Percentiles rank a stretch among this genome's conserved stretches.
These are phyloP conservation scores for Diversispora epigaea DNA, from an alignment of 192 early-diverging fungal species.

Conservation along the genomic window DNA sequence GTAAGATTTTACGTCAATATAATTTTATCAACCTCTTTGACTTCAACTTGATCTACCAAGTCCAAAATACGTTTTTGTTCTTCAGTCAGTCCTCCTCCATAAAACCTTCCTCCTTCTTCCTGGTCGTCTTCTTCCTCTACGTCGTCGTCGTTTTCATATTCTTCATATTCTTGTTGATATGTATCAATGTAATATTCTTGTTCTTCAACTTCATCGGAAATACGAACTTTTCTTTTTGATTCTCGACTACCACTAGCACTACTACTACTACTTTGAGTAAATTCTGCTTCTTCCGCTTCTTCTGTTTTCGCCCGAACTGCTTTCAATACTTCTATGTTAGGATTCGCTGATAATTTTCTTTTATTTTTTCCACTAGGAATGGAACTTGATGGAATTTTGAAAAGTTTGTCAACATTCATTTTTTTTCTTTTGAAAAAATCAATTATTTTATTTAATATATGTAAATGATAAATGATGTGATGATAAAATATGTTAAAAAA, in stretches of 20 bases:
- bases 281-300: slow-evolving; percentile 36
- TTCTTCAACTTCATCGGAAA: slow-evolving; percentile 36
- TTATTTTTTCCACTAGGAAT: slow-evolving; percentile 52
- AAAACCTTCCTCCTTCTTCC: slow-evolving; percentile 77
- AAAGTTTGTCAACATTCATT: slow-evolving; percentile 31
- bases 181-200: slow-evolving; percentile 31
- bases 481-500: too few relatives aligned
- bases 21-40: slow-evolving; percentile 53
- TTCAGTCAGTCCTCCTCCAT: slow-evolving; percentile 77
- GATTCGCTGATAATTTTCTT: slow-evolving; percentile 47
- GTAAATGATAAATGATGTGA: too few relatives aligned
- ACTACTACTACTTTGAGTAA: slow-evolving; percentile 19
- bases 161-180: slow-evolving; percentile 21
- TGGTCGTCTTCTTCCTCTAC: slow-evolving; percentile 65
- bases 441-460: too few relatives aligned
- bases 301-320: slow-evolving; percentile 6
- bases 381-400: slow-evolving; percentile 29
- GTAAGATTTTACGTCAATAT: too few relatives aligned
- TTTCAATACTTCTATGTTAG: slow-evolving; percentile 48
- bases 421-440: neutral
- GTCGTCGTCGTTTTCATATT: slow-evolving; percentile 56
- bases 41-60: slow-evolving; percentile 83
- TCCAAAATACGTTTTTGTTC: slow-evolving; percentile 76
- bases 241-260: neutral
- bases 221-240: slow-evolving; percentile 10